These are phyloP conservation scores for Iris pallida DNA, from an alignment of 116 monocot species.

Conservation along the genomic window DNA sequence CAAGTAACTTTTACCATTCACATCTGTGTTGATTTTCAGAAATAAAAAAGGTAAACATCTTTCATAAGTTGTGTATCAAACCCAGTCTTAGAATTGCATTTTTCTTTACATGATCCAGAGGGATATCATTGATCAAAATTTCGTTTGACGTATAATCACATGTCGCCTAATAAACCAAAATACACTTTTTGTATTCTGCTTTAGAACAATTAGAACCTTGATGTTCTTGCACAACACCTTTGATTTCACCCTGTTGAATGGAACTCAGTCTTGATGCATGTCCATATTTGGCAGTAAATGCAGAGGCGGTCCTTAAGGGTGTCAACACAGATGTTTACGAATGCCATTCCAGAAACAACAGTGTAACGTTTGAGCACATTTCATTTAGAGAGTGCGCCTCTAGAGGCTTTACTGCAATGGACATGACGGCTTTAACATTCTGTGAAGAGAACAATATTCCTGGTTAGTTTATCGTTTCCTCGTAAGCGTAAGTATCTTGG, in stretches of 20 bases:
- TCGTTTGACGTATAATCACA: no score
- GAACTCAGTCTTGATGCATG: background rate
- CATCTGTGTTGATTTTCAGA: no score
- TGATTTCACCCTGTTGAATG: background rate
- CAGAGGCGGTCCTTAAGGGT: conserved; percentile 90
- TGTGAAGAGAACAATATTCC: conserved; percentile 97
- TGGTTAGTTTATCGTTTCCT: conserved; percentile 32
- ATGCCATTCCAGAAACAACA: conserved; percentile 55
- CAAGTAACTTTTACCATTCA: no score
- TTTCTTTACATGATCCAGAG: no score
- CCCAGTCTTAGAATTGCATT: no score
- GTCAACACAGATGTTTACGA: conserved; percentile 56
- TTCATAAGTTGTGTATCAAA: no score
- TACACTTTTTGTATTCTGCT: no score
- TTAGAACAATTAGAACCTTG: no score
- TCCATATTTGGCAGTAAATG: conserved; percentile 56
- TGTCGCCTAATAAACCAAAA: no score
- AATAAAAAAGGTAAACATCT: no score
- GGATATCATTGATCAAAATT: no score
- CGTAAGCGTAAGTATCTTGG: background rate
- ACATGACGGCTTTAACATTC: conserved; percentile 79
- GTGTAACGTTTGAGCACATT: conserved; percentile 72
- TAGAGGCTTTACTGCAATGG: conserved; percentile 74
- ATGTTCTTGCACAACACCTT: background rate
- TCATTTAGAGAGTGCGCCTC: conserved; percentile 72